These are phyloP conservation scores for Priceomyces haplophilus DNA, from an alignment of 805 yeast species.

Conservation along the genomic window DNA sequence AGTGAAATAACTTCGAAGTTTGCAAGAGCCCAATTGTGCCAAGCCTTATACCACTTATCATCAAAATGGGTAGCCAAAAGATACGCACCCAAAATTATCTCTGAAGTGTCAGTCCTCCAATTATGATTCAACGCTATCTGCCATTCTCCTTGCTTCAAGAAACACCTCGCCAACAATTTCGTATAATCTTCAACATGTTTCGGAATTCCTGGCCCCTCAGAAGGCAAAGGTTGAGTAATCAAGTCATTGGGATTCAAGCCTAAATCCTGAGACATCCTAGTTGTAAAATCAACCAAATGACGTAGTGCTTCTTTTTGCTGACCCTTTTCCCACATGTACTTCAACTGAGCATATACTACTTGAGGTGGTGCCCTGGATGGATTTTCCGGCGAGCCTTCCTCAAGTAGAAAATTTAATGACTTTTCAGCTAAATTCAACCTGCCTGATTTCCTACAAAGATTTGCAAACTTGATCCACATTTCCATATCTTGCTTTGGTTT, in stretches of 20 bases:
- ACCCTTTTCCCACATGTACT: conserved; percentile 96
- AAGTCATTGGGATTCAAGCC: conserved; percentile 85
- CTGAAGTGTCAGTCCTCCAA: conserved; percentile 77
- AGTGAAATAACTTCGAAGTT: conserved; percentile 91
- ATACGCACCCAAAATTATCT: conserved; percentile 86
- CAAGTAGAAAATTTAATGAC: conserved; percentile 74
- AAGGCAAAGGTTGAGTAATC: conserved; percentile 80
- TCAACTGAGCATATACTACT: conserved; percentile 94
- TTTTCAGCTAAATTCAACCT: conserved; percentile 90
- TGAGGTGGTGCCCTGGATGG: conserved; percentile 90
- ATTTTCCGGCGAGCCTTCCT: conserved; percentile 61
- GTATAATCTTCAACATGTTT: conserved; percentile 82
- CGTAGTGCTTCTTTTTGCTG: conserved; percentile 81
- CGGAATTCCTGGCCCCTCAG: conserved; percentile 65
- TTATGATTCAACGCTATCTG: conserved; percentile 73
- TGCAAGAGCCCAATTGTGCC: conserved; percentile 99
- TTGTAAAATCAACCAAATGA: conserved; percentile 85
- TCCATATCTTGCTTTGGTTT: conserved; percentile 96
- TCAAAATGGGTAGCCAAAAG: conserved; percentile 94
- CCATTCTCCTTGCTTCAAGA: conserved; percentile 98
- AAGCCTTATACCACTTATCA: conserved; percentile 91
- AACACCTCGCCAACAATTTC: conserved; percentile 84
- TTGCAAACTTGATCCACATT: conserved; percentile 97
- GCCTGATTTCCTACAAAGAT: conserved; percentile 90
- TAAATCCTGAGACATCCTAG: conserved; percentile 83